Evolutionary conservation across 2,329 filamentous ascomycete species (phyloP).

Genomic region (Monilinia vaccinii-corymbosi): DNA sequence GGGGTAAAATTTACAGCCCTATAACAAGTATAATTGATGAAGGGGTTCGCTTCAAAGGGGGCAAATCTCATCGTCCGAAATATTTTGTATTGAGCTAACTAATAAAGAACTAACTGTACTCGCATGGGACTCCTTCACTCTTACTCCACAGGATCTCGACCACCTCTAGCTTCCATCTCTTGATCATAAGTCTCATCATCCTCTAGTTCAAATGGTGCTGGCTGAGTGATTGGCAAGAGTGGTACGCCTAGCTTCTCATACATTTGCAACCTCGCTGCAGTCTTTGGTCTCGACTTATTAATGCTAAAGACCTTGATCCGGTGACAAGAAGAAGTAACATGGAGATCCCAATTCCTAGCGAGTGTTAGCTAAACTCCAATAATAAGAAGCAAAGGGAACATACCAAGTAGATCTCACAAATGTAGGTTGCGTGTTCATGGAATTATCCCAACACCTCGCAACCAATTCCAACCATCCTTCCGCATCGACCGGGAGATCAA

Average conservation of each 20-base stretch:
- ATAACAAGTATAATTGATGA: background rate
- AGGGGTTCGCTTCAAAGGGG: background rate
- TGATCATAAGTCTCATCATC: conserved; percentile 5
- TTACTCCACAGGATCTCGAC: conserved; percentile 9
- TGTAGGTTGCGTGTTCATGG: conserved; percentile 50
- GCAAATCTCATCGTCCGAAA: background rate
- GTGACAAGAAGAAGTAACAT: conserved; percentile 55
- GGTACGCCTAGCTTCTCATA: conserved; percentile 12
- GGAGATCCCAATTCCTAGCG: conserved; percentile 50
- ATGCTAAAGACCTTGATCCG: conserved; percentile 54
- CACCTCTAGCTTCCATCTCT: conserved; percentile 7
- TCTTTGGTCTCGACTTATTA: conserved; percentile 36
- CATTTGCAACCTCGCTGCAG: conserved; percentile 8
- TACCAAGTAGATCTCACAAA: conserved; percentile 43
- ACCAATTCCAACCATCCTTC: conserved; percentile 54
- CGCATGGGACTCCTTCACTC: background rate
- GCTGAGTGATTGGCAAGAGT: conserved; percentile 13
- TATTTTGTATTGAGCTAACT: background rate
- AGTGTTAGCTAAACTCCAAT: background rate
- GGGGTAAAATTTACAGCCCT: background rate
- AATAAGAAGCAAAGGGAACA: background rate
- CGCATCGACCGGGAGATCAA: conserved; percentile 51
- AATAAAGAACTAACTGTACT: background rate
- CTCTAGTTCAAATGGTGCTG: conserved; percentile 6
- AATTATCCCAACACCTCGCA: conserved; percentile 52